Percentiles rank a stretch among this genome's conserved stretches.
phyloP scores from a whole-genome alignment of 192 early-diverging fungal species.

The Coemansia sp. region DNA sequence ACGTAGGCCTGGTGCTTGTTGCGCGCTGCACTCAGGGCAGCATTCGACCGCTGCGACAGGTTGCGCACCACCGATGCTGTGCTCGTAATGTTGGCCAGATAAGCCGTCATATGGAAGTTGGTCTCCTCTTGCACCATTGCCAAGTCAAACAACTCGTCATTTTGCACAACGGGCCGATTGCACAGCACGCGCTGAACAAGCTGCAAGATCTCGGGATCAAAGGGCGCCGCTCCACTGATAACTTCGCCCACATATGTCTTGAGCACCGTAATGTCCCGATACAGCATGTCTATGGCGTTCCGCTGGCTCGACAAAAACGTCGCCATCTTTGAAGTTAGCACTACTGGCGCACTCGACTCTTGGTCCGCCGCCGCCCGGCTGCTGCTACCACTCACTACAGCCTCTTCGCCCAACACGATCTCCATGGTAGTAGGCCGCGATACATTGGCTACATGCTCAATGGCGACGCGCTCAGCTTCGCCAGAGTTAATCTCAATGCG shows the following conservation, averaged over 20 bases:
- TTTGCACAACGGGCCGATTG: conserved; percentile 36
- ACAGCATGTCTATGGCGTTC: conserved; percentile 48
- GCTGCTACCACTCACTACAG: background rate
- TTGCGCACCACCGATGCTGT: conserved; percentile 28
- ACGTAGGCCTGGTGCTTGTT: conserved; percentile 29
- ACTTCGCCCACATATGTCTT: conserved; percentile 46
- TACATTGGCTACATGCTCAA: conserved; percentile 43
- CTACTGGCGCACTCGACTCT: background rate
- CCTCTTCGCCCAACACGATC: conserved; percentile 1
- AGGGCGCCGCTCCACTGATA: conserved; percentile 24
- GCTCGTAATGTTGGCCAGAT: conserved; percentile 27
- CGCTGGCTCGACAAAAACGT: conserved; percentile 43
- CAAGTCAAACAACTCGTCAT: conserved; percentile 40
- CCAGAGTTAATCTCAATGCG: conserved; percentile 39
- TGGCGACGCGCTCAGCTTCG: conserved; percentile 50
- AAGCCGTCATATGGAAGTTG: conserved; percentile 37
- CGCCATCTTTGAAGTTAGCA: conserved; percentile 22
- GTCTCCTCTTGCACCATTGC: conserved; percentile 49
- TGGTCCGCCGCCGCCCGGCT: background rate
- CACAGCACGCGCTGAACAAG: conserved; percentile 48
- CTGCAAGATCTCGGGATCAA: conserved; percentile 49
- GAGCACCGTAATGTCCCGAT: conserved; percentile 35
- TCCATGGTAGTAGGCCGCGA: conserved; percentile 14
- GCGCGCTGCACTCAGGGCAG: conserved; percentile 27
- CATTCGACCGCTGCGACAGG: conserved; percentile 35